Conservation (phyloP, 2,329 filamentous ascomycete genomes). For the Colletotrichum spinosum region DNA sequence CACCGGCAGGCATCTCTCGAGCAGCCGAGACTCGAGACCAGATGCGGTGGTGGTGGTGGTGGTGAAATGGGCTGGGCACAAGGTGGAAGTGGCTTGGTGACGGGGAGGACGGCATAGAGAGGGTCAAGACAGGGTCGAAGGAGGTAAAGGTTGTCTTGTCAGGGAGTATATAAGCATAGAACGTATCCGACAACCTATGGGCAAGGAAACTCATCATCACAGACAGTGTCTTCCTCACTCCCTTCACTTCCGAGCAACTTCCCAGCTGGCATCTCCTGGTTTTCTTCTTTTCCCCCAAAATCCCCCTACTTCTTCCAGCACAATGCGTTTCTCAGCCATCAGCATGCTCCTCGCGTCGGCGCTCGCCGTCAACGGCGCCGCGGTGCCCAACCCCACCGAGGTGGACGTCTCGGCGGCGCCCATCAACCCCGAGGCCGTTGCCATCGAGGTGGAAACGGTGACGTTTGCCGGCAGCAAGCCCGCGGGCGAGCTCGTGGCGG, state of each 20-base stretch:
- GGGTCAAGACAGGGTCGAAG: no score
- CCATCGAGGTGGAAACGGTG: constrained; percentile 5
- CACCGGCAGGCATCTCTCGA: neutral
- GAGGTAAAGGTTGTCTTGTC: no score
- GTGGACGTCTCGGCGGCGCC: neutral
- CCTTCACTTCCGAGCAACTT: neutral
- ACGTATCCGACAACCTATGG: no score
- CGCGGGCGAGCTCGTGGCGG: constrained; percentile 12
- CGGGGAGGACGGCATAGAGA: no score
- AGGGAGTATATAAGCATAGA: no score
- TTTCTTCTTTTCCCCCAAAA: neutral
- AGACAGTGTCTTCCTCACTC: neutral
- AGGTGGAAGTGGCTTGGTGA: no score
- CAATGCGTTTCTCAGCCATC: constrained; percentile 24
- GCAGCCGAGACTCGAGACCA: neutral
- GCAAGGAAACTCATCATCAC: neutral
- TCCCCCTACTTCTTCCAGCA: neutral
- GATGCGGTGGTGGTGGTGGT: no score
- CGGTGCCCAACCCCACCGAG: neutral
- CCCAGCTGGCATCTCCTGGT: neutral
- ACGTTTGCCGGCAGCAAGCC: constrained; percentile 6
- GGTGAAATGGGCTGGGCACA: no score
- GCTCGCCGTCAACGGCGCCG: constrained; percentile 22
- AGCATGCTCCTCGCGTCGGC: constrained; percentile 4
- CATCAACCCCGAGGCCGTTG: constrained; percentile 13